Evolutionary conservation across 2,329 filamentous ascomycete genomes (phyloP).

Genomic region (Ophiostoma piceae): DNA sequence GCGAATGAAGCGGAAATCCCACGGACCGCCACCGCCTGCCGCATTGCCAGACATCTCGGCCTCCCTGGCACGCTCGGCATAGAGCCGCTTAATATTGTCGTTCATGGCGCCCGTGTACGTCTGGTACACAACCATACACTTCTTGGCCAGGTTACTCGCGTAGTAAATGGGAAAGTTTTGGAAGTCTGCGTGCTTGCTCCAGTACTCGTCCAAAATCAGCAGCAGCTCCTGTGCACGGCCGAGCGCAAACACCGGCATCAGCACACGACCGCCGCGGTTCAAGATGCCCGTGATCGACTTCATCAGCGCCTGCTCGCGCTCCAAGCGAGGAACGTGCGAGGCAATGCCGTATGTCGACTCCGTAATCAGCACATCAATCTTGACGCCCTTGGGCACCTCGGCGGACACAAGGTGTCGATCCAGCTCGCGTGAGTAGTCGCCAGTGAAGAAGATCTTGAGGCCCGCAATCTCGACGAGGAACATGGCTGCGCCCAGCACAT

Average conservation of each 20-base stretch:
- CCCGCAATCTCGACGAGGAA: conserved; percentile 96
- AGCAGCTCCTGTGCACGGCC: conserved; percentile 90
- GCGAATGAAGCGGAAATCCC: conserved; percentile 94
- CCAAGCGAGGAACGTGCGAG: conserved; percentile 81
- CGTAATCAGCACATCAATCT: conserved; percentile 93
- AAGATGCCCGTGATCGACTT: conserved; percentile 89
- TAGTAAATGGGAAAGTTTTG: conserved; percentile 96
- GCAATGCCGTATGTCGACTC: conserved; percentile 97
- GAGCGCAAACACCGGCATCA: conserved; percentile 93
- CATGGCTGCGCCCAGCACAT: conserved; percentile 98
- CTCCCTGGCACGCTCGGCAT: conserved; percentile 85
- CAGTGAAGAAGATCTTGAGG: conserved; percentile 94
- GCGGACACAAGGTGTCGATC: conserved; percentile 94
- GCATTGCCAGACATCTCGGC: conserved; percentile 74
- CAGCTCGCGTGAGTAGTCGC: conserved; percentile 93
- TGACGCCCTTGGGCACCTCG: conserved; percentile 79
- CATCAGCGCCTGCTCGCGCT: conserved; percentile 90
- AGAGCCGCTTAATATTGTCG: conserved; percentile 96
- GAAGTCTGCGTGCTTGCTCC: conserved; percentile 80
- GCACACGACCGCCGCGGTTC: conserved; percentile 82
- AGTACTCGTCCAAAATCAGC: conserved; percentile 94
- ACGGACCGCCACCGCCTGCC: conserved; percentile 74
- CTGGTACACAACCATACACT: conserved; percentile 98
- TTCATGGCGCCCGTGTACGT: conserved; percentile 99
- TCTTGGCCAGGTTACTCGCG: conserved; percentile 86